phyloP scores from a whole-genome alignment of 805 yeast genomes.

The Saturnispora zaruensis region DNA sequence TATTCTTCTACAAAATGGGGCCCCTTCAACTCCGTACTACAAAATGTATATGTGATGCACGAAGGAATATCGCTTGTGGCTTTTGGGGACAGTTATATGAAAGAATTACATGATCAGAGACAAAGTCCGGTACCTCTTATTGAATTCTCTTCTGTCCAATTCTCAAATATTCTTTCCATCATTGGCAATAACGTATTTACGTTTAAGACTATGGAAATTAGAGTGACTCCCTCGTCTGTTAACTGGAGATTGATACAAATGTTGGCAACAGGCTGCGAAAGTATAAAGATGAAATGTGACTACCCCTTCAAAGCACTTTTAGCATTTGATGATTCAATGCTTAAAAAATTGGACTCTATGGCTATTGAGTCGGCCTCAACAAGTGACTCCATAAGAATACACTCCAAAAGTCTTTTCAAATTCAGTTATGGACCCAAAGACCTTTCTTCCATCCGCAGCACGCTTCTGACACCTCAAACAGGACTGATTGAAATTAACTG shows the following conservation, averaged over 20 bases:
- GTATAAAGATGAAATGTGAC: neutral
- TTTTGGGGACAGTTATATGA: neutral
- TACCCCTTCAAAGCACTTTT: conserved; percentile 3
- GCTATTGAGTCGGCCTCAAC: neutral
- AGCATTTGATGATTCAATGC: conserved; percentile 8
- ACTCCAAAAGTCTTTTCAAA: neutral
- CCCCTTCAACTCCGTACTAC: conserved; percentile 1
- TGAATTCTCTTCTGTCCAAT: neutral
- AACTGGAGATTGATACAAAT: conserved; percentile 7
- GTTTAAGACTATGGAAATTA: conserved; percentile 3
- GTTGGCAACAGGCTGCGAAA: conserved; percentile 7
- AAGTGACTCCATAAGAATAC: neutral
- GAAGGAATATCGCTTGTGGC: neutral
- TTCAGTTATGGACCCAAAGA: neutral
- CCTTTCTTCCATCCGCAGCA: neutral
- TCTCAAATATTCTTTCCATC: neutral
- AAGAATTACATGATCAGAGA: conserved; percentile 2
- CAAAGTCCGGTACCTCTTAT: conserved; percentile 6
- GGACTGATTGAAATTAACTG: conserved; percentile 6
- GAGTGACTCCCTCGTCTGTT: neutral
- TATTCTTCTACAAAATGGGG: conserved; percentile 5
- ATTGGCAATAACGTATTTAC: conserved; percentile 4
- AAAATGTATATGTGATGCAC: neutral
- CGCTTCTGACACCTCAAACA: neutral
- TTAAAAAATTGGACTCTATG: conserved; percentile 1